These are phyloP conservation scores for Monosporascus sp. DNA, from an alignment of 2,329 filamentous ascomycete species.

Conservation along the genomic window DNA sequence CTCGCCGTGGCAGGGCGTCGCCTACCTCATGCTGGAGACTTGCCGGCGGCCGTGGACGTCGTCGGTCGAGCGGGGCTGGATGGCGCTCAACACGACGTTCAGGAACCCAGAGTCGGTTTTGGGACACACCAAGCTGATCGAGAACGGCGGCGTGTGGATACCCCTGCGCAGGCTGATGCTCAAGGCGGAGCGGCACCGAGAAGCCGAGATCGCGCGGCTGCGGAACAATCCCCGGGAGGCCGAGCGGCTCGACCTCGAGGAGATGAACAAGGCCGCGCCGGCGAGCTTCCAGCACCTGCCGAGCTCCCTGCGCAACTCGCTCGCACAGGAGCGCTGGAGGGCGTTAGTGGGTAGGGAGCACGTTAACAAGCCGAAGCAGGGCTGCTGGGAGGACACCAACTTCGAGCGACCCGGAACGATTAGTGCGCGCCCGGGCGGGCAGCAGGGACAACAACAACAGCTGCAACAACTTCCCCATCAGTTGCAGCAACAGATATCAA, in stretches of 20 bases:
- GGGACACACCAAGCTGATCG: constrained; percentile 39
- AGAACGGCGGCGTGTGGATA: constrained; percentile 45
- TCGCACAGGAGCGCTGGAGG: constrained; percentile 49
- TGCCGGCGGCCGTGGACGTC: constrained; percentile 44
- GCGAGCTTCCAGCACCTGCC: constrained; percentile 44
- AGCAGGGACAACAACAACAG: background rate
- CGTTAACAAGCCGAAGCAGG: constrained; percentile 10
- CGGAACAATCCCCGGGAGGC: constrained; percentile 44
- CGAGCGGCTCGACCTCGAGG: constrained; percentile 42
- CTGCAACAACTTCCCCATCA: background rate
- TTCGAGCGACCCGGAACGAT: constrained; percentile 11
- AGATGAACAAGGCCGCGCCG: constrained; percentile 38
- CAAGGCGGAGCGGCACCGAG: constrained; percentile 47
- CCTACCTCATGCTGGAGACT: constrained; percentile 49
- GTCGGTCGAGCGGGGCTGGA: constrained; percentile 46
- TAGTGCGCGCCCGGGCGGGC: background rate
- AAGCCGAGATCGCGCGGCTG: constrained; percentile 44
- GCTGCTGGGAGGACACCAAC: constrained; percentile 7
- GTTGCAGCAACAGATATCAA: background rate
- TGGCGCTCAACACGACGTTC: constrained; percentile 35
- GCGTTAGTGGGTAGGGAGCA: constrained; percentile 35
- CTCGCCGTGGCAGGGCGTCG: constrained; percentile 54
- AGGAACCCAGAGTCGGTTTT: constrained; percentile 32
- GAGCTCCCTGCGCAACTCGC: constrained; percentile 37
- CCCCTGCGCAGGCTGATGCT: constrained; percentile 50